phyloP scores from a whole-genome alignment of 352 stramenopile species.

The Phytophthora citrophthora region DNA sequence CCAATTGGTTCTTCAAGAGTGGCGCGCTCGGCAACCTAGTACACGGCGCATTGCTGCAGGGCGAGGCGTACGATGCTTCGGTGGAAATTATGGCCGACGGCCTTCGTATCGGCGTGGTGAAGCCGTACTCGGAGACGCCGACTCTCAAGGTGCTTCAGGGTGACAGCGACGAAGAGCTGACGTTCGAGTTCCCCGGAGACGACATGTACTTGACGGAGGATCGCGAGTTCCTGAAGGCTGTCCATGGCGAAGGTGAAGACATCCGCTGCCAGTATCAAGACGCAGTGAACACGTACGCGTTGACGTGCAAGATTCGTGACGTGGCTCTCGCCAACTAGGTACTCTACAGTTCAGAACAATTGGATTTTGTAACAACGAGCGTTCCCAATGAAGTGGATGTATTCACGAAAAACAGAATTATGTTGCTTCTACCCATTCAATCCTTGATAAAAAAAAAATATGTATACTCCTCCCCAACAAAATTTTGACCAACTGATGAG shows the following conservation, averaged over 20 bases:
- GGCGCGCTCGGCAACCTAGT: slow-evolving; percentile 41
- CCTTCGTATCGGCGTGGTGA: slow-evolving; percentile 40
- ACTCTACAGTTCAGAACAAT: no score
- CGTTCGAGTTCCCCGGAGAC: slow-evolving; percentile 41
- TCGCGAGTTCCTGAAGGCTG: slow-evolving; percentile 40
- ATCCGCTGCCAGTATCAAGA: slow-evolving; percentile 40
- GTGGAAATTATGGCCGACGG: slow-evolving; percentile 47
- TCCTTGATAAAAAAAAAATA: no score
- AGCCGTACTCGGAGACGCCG: slow-evolving; percentile 47
- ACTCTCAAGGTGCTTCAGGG: slow-evolving; percentile 38
- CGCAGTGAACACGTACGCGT: slow-evolving; percentile 44
- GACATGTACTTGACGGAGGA: slow-evolving; percentile 55
- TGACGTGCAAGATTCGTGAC: slow-evolving; percentile 53
- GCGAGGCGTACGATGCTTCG: slow-evolving; percentile 38
- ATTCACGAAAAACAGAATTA: no score
- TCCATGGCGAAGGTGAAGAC: slow-evolving; percentile 29
- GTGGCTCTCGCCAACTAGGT: slow-evolving; percentile 36
- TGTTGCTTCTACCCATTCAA: no score
- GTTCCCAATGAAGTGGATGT: not conserved
- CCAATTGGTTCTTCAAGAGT: slow-evolving; percentile 47
- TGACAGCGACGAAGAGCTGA: slow-evolving; percentile 37
- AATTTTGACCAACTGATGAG: no score
- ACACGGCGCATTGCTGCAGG: slow-evolving; percentile 42
- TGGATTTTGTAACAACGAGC: not conserved
- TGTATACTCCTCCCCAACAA: no score